Conservation (phyloP, 352 stramenopile genomes). For the Globisporangium solare region DNA sequence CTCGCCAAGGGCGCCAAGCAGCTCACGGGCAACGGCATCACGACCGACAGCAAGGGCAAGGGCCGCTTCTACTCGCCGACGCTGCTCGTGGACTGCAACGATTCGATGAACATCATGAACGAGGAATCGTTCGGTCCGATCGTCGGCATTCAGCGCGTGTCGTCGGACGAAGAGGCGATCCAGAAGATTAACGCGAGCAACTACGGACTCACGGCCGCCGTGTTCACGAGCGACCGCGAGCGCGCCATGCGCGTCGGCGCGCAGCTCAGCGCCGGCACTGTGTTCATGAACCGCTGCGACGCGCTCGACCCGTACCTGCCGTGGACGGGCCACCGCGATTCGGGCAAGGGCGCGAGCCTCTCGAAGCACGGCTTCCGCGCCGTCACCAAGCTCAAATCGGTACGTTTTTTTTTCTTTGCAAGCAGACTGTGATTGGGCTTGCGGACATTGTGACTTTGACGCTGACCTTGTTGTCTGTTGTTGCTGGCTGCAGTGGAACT, state of each 20-base stretch:
- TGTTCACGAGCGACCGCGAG: constrained; percentile 65
- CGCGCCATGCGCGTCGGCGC: constrained; percentile 47
- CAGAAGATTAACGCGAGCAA: constrained; percentile 76
- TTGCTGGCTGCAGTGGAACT: constrained; percentile 50
- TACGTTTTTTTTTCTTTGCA: too few species aligned
- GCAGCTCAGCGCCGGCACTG: constrained; percentile 65
- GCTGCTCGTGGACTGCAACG: constrained; percentile 58
- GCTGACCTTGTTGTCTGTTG: constrained; percentile 12
- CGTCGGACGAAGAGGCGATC: constrained; percentile 67
- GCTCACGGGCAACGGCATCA: constrained; percentile 38
- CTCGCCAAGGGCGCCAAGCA: constrained; percentile 61
- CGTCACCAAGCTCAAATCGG: constrained; percentile 77
- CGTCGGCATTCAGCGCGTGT: constrained; percentile 65
- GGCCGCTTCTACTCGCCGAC: constrained; percentile 79
- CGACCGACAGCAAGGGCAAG: constrained; percentile 39
- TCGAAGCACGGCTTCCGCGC: constrained; percentile 80
- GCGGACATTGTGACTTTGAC: background rate
- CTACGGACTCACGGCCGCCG: constrained; percentile 71
- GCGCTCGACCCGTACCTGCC: constrained; percentile 74
- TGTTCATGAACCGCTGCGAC: constrained; percentile 87
- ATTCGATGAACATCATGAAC: constrained; percentile 73
- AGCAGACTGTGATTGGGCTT: background rate
- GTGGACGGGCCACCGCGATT: constrained; percentile 76
- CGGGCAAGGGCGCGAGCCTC: constrained; percentile 77
- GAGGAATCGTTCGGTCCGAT: constrained; percentile 86